Conservation (phyloP, 1,284 basidiomycete genomes). For the Cryptococcus sp. region DNA sequence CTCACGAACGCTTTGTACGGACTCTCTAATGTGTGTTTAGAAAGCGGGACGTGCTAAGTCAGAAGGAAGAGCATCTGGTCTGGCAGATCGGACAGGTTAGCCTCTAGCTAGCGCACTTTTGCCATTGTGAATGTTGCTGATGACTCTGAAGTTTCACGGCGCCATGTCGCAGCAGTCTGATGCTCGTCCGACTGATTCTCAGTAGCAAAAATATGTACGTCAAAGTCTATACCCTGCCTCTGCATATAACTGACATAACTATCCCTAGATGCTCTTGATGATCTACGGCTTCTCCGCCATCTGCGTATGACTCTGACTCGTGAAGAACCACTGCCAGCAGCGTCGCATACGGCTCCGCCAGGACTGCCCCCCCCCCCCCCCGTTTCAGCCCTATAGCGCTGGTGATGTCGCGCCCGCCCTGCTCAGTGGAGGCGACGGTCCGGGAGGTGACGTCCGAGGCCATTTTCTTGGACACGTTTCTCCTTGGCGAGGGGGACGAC, state of each 20-base stretch:
- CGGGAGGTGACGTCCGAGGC: neutral
- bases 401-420: neutral
- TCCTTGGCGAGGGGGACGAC: neutral
- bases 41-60: slow-evolving; percentile 15
- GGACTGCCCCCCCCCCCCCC: neutral
- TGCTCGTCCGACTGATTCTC: too few species aligned
- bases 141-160: too few species aligned
- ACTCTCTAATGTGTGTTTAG: neutral
- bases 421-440: neutral
- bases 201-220: too few species aligned
- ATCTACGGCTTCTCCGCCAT: neutral
- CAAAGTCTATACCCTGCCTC: neutral
- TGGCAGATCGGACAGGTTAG: slow-evolving; percentile 41
- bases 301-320: neutral
- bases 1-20: neutral
- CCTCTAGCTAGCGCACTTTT: too few species aligned
- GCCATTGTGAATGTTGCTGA: too few species aligned
- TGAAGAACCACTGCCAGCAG: neutral
- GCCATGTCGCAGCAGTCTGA: too few species aligned
- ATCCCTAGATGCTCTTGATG: neutral
- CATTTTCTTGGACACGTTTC: neutral
- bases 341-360: neutral
- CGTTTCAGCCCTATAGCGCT: neutral
- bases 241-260: neutral
- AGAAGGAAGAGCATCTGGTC: slow-evolving; percentile 24